Percentiles rank a stretch among this genome's conserved stretches.
Conservation (phyloP, 352 stramenopile species). For the Phytophthora megakarya region DNA sequence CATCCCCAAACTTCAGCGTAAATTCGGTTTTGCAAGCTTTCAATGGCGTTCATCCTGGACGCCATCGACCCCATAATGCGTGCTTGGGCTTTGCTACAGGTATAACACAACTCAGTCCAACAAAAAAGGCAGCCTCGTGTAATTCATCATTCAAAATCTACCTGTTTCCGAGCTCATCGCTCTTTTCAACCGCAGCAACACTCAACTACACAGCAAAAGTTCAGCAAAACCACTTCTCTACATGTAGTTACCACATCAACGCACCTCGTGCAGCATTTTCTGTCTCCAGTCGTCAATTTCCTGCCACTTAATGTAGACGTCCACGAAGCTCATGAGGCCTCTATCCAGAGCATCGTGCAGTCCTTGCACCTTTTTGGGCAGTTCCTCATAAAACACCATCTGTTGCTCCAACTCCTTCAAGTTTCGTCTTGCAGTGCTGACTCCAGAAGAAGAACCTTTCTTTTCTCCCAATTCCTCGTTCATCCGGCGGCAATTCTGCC, state of each 20-base stretch:
- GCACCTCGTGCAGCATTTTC: constrained; percentile 81
- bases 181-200: constrained; percentile 58
- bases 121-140: not conserved
- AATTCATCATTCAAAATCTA: constrained; percentile 15
- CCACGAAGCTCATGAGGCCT: constrained; percentile 54
- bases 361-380: constrained; percentile 65
- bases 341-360: constrained; percentile 58
- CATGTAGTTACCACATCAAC: not conserved
- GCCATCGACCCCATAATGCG: constrained; percentile 74
- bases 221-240: constrained; percentile 1
- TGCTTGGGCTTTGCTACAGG: constrained; percentile 63
- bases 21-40: constrained; percentile 67
- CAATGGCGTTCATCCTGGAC: constrained; percentile 63
- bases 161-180: constrained; percentile 76
- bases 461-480: constrained; percentile 85
- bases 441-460: constrained; percentile 68
- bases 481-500: constrained; percentile 74
- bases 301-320: constrained; percentile 74
- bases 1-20: constrained; percentile 78
- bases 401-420: constrained; percentile 80
- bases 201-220: constrained; percentile 47
- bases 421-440: constrained; percentile 83
- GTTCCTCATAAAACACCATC: constrained; percentile 85
- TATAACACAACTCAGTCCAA: not conserved
- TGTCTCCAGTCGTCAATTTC: constrained; percentile 82